Evolutionary conservation across 164 flowering plant species (phyloP).

Genomic region (Protea cynaroides): DNA sequence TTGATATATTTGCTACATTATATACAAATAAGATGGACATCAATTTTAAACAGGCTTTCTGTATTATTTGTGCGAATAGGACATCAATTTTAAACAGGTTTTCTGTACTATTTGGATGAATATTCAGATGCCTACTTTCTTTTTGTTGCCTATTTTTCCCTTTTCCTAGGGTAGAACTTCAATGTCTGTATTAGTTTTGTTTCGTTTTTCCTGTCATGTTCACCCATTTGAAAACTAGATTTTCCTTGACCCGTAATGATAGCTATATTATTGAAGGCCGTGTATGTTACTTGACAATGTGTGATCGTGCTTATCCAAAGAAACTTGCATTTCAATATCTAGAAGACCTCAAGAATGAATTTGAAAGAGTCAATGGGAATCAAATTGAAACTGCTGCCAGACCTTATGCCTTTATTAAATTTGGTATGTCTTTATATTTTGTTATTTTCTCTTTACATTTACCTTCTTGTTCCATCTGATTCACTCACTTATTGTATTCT

Average conservation of each 20-base stretch:
- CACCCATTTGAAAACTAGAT: too few relatives aligned
- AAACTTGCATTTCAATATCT: conserved; percentile 87
- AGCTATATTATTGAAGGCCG: conserved; percentile 90
- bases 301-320: conserved; percentile 92
- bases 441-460: neutral
- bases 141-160: too few relatives aligned
- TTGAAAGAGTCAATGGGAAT: conserved; percentile 75
- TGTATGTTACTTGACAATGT: conserved; percentile 90
- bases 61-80: too few relatives aligned
- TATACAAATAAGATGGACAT: too few relatives aligned
- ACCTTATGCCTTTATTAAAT: conserved; percentile 88
- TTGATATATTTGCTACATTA: too few relatives aligned
- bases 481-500: neutral
- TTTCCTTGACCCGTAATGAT: conserved; percentile 43
- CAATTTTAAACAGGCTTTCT: too few relatives aligned
- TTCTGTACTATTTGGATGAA: too few relatives aligned
- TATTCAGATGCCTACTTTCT: too few relatives aligned
- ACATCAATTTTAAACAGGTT: too few relatives aligned
- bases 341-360: conserved; percentile 86
- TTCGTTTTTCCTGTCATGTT: neutral
- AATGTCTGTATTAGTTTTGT: too few relatives aligned
- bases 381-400: conserved; percentile 97
- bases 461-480: neutral
- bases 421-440: conserved; percentile 41
- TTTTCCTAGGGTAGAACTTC: too few relatives aligned